A percentile compares a stretch with the other conserved stretches of the same genome.
Evolutionary conservation across 208 protist species (phyloP).

Genomic region (Acanthamoeba triangularis): DNA sequence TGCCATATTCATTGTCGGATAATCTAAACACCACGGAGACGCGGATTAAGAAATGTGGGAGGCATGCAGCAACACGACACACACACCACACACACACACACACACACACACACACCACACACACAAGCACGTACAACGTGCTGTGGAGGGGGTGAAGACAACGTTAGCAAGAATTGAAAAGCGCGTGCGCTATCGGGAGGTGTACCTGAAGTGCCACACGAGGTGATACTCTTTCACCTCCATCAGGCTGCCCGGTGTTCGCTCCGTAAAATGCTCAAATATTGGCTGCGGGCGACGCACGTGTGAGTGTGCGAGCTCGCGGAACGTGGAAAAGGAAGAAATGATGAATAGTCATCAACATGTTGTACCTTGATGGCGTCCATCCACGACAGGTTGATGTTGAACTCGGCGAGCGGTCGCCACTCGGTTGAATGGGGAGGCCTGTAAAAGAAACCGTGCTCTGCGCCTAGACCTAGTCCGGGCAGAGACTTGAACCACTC

Average conservation of each 20-base stretch:
- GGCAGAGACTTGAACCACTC: slow-evolving; percentile 58
- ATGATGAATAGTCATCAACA: not conserved
- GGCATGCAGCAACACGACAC: not conserved
- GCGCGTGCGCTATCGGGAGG: not conserved
- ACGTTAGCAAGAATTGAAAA: not conserved
- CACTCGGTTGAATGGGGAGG: slow-evolving; percentile 59
- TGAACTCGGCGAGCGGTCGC: slow-evolving; percentile 8
- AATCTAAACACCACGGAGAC: not conserved
- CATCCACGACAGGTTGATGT: slow-evolving; percentile 70
- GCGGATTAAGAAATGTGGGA: not conserved
- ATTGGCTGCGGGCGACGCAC: not conserved
- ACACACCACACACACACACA: no score
- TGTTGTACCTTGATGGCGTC: slow-evolving; percentile 34
- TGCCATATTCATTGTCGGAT: slow-evolving; percentile 59
- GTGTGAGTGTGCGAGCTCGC: not conserved
- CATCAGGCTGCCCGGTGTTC: slow-evolving; percentile 23
- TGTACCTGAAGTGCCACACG: slow-evolving; percentile 53
- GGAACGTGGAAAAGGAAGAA: not conserved
- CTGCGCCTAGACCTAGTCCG: slow-evolving; percentile 48
- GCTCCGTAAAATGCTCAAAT: slow-evolving; percentile 67
- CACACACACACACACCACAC: no score
- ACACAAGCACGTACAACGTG: slow-evolving; percentile 60
- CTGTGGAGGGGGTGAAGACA: not conserved
- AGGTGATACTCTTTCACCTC: slow-evolving; percentile 69
- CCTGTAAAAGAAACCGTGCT: slow-evolving; percentile 71